Evolutionary conservation across 441 rosid species (phyloP).

Genomic region (Populus trichocarpa): DNA sequence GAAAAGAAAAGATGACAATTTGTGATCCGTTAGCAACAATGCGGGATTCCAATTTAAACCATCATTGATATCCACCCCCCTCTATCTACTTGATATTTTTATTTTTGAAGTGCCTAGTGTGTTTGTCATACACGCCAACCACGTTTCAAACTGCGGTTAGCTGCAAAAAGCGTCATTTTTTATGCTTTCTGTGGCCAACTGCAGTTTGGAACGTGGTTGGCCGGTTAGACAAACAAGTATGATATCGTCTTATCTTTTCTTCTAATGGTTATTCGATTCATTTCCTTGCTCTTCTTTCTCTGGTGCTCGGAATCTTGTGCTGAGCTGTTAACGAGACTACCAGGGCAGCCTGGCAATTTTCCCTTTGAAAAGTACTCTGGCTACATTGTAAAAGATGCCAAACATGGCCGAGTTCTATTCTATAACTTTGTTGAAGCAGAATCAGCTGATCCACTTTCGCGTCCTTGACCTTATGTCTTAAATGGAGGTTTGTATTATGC

Average conservation of each 20-base stretch:
- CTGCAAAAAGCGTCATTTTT: not conserved
- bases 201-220: not conserved
- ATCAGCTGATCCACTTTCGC: conserved; percentile 19
- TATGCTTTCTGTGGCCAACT: not conserved
- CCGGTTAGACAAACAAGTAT: not conserved
- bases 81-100: not conserved
- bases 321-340: conserved; percentile 25
- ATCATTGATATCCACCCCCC: not conserved
- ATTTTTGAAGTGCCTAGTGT: too few species aligned
- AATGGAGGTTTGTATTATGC: conserved; percentile 31
- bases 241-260: not conserved
- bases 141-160: not conserved
- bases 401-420: conserved; percentile 34
- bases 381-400: conserved; percentile 30
- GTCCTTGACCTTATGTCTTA: conserved; percentile 34
- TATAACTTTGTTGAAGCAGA: conserved; percentile 38
- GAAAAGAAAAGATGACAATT: not conserved
- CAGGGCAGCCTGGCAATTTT: conserved; percentile 33
- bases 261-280: conserved; percentile 19
- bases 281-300: conserved; percentile 11
- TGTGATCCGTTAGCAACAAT: not conserved
- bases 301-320: conserved; percentile 14
- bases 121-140: too few species aligned
- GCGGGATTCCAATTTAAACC: not conserved
- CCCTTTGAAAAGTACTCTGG: conserved; percentile 34